Evolutionary conservation across 805 yeast species (phyloP), one percentile per base, ranked within the genome.

Genomic region (Grigorovia humatica): DNA sequence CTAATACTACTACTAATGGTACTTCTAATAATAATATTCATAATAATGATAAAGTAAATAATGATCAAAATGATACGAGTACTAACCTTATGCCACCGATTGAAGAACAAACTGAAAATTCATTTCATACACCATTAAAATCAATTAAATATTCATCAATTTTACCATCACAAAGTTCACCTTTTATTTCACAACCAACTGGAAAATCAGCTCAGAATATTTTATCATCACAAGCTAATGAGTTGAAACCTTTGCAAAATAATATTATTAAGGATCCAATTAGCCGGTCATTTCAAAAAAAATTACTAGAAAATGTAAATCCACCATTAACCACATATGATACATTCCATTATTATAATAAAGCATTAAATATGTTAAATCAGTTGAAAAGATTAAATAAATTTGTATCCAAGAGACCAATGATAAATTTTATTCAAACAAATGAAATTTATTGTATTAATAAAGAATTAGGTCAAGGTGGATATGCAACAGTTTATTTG

Each of bases 391-490:
- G 59, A 48, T 71, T 70, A 3, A 73, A 77, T 53, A 66, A 67
- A n/a, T 72, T 76, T 1, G 73, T 71, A 45, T 71, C 70, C 54
- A 53, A 48, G 48, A 56, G 62, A 9, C 70, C 67, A 9, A 63
- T 63, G 8, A 70, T 67, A 59, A 57, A 60, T 59, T 55, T 67
- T 47, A 62, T 69, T 50, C 64, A 62, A 43, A 67, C 69, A 1
- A 57, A 61, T 44, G 71, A 67, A 48, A 53, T 66, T 9, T 66
- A 65, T 61, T 59, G 75, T 68, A 51, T 68, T 61, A 29, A 70
- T 58, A 53, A 59, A 47, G 78, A 80, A 59, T 67, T 89, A 12
- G 96, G 96, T 0, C 77, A 76, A 59, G 95, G 95, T n/a, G 93
- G 90, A 0, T 83, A 73, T 68, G 95, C 90, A 0, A 74, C 79